Percentiles rank a stretch among this genome's conserved stretches.
phyloP scores from a whole-genome alignment of 352 stramenopile genomes.

The Phytopythium mirpurense region DNA sequence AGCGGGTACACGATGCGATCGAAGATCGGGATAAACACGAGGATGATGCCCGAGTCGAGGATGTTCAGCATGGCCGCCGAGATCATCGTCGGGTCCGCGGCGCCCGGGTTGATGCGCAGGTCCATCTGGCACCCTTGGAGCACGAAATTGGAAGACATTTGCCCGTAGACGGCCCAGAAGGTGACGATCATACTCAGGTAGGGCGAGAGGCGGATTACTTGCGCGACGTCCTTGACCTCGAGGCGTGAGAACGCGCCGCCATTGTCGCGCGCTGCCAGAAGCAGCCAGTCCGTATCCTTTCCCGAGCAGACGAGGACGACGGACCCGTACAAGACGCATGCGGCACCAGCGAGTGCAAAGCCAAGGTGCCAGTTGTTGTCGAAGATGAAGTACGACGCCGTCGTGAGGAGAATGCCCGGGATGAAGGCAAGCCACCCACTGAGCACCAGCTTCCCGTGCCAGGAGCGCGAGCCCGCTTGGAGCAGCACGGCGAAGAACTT shows the following conservation, averaged over 20 bases:
- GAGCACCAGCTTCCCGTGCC: conserved; percentile 64
- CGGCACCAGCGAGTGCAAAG: conserved; percentile 48
- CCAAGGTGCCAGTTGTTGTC: conserved; percentile 49
- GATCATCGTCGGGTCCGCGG: conserved; percentile 46
- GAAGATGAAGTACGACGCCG: conserved; percentile 72
- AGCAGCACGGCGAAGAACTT: conserved; percentile 67
- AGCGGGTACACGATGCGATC: conserved; percentile 79
- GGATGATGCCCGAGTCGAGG: conserved; percentile 84
- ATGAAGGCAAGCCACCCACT: conserved; percentile 66
- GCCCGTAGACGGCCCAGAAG: conserved; percentile 83
- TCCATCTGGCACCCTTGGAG: conserved; percentile 91
- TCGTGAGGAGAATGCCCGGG: conserved; percentile 74
- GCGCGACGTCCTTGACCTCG: conserved; percentile 65
- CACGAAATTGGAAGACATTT: conserved; percentile 83
- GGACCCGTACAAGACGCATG: conserved; percentile 58
- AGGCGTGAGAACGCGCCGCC: conserved; percentile 46
- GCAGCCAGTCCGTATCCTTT: conserved; percentile 57
- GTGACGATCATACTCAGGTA: conserved; percentile 83
- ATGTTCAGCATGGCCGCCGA: conserved; percentile 85
- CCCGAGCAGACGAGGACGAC: conserved; percentile 65
- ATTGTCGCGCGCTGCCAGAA: conserved; percentile 34
- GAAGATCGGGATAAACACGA: conserved; percentile 89
- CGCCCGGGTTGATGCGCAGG: conserved; percentile 45
- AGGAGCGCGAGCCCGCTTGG: conserved; percentile 49
- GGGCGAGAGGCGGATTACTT: conserved; percentile 75